Percentiles rank a stretch among this genome's conserved stretches.
phyloP scores from a whole-genome alignment of 2,329 filamentous ascomycete species.

The Microdochium bolleyi region DNA sequence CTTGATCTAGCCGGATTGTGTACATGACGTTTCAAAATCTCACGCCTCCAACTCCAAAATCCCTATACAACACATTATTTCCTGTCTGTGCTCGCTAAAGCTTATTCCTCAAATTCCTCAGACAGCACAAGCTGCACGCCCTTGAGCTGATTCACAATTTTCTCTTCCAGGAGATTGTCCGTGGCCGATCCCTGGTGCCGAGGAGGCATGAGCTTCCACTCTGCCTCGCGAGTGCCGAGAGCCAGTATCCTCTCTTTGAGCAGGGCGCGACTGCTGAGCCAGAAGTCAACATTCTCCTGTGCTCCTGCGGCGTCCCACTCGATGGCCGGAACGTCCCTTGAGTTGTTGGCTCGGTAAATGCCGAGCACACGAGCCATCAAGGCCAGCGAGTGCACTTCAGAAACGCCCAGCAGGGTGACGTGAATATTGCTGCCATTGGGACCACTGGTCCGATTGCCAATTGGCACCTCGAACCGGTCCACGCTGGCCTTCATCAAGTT shows the following conservation, averaged over 20 bases:
- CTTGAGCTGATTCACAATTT: slow-evolving; percentile 62
- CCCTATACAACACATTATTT: not conserved
- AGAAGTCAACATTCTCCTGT: slow-evolving; percentile 77
- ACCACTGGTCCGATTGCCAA: slow-evolving; percentile 39
- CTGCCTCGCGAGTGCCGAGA: slow-evolving; percentile 62
- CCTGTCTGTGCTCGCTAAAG: not conserved
- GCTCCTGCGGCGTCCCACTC: slow-evolving; percentile 67
- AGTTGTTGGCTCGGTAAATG: slow-evolving; percentile 55
- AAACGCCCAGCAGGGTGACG: slow-evolving; percentile 65
- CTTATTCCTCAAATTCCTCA: slow-evolving; percentile 34
- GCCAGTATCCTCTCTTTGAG: slow-evolving; percentile 68
- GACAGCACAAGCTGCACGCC: slow-evolving; percentile 47
- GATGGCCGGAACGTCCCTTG: slow-evolving; percentile 65
- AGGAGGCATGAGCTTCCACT: slow-evolving; percentile 42
- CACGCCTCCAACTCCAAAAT: not conserved
- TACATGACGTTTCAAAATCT: not conserved
- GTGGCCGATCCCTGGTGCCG: slow-evolving; percentile 58
- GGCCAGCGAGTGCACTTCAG: slow-evolving; percentile 71
- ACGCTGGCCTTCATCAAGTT: slow-evolving; percentile 67
- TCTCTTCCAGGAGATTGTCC: slow-evolving; percentile 57
- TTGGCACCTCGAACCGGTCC: slow-evolving; percentile 59
- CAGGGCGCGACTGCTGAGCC: slow-evolving; percentile 60
- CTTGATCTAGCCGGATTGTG: not conserved
- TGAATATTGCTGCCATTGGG: slow-evolving; percentile 40
- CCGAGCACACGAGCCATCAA: slow-evolving; percentile 68